Conservation (phyloP, 2,329 filamentous ascomycete genomes). For the Verticillium zaregamsianum region DNA sequence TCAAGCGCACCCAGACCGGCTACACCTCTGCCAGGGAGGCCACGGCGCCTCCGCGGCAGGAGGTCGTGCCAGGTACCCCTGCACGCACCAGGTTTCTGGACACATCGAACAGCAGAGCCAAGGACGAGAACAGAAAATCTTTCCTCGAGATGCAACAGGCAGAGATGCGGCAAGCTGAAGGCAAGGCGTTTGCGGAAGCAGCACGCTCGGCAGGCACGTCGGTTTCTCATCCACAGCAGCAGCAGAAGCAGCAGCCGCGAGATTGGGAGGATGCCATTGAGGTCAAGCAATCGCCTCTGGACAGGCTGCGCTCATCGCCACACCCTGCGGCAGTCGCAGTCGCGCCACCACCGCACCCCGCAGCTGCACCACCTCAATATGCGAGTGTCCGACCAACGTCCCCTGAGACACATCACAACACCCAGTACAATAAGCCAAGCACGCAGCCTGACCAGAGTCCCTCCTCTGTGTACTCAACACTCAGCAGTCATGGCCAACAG, state of each 20-base stretch:
- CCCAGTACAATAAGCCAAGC: conserved; percentile 7
- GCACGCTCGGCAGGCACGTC: conserved; percentile 17
- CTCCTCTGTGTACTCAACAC: conserved; percentile 19
- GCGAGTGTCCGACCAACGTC: conserved; percentile 13
- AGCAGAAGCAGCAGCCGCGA: conserved; percentile 14
- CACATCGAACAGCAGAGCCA: conserved; percentile 26
- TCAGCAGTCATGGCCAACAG: conserved; percentile 8
- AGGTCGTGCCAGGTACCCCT: conserved; percentile 25
- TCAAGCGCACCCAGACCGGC: conserved; percentile 57
- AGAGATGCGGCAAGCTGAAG: conserved; percentile 58
- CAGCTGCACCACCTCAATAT: not conserved
- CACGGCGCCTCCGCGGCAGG: not conserved
- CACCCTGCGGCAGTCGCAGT: not conserved
- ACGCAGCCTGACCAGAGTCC: conserved; percentile 36
- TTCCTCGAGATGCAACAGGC: conserved; percentile 56
- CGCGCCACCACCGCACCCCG: conserved; percentile 2
- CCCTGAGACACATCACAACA: conserved; percentile 16
- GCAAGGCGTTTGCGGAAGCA: conserved; percentile 52
- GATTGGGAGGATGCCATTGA: conserved; percentile 16
- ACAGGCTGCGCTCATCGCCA: conserved; percentile 5
- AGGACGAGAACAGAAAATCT: conserved; percentile 51
- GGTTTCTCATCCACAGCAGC: not conserved
- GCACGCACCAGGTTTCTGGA: conserved; percentile 38
- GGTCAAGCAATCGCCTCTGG: conserved; percentile 5
- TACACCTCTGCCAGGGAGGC: conserved; percentile 29